phyloP scores from a whole-genome alignment of 2,329 filamentous ascomycete species.

The Bipolaris bicolor region DNA sequence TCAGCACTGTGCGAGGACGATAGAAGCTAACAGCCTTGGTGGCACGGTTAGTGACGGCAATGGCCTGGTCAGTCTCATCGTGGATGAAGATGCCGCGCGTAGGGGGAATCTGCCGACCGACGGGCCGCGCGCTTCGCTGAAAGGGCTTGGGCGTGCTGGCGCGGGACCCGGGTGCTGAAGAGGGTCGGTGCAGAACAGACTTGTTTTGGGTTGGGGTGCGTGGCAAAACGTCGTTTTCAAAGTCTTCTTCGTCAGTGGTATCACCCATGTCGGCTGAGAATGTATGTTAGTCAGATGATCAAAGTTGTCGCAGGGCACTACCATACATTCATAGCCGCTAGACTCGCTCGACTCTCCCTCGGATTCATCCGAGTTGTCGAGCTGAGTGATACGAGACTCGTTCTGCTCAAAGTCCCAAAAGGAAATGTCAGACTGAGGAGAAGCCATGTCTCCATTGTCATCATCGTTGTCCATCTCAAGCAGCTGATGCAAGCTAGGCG shows the following conservation, averaged over 20 bases:
- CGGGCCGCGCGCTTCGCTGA: conserved; percentile 38
- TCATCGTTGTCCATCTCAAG: conserved; percentile 64
- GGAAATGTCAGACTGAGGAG: conserved; percentile 52
- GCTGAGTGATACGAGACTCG: conserved; percentile 49
- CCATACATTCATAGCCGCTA: conserved; percentile 66
- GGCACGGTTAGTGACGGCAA: conserved; percentile 50
- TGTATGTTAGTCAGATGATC: conserved; percentile 53
- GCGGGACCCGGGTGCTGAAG: conserved; percentile 51
- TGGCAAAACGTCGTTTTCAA: conserved; percentile 56
- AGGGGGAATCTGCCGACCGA: conserved; percentile 39
- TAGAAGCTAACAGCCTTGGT: conserved; percentile 53
- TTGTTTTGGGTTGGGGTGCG: conserved; percentile 50
- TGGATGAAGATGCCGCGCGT: conserved; percentile 47
- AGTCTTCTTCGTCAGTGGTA: conserved; percentile 59
- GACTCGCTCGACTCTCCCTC: conserved; percentile 54
- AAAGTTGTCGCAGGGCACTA: conserved; percentile 29
- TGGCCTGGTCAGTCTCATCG: conserved; percentile 46
- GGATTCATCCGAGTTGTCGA: conserved; percentile 36
- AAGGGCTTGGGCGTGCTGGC: conserved; percentile 48
- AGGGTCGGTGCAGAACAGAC: conserved; percentile 58
- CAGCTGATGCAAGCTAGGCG: conserved; percentile 73
- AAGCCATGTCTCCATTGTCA: conserved; percentile 56
- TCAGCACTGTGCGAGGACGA: conserved; percentile 41
- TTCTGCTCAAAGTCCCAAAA: conserved; percentile 68
- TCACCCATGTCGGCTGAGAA: conserved; percentile 63